Conservation (phyloP, 192 early-diverging fungal genomes). For the Coemansia interrupta region DNA sequence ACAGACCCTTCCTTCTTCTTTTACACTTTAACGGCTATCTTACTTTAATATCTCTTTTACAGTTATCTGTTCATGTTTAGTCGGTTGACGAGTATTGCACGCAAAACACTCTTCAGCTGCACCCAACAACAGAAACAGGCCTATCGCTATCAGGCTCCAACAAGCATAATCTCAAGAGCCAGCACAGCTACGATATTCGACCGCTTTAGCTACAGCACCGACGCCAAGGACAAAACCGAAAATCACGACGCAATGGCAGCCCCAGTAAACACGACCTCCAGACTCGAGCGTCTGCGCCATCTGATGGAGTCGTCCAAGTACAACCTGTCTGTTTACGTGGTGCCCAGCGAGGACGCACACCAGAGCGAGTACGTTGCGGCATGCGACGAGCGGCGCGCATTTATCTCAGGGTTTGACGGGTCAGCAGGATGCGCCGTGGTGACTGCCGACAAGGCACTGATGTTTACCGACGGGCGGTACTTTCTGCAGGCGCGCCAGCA, state of each 20-base stretch:
- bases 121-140: constrained; percentile 6
- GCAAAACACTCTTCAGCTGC: constrained; percentile 33
- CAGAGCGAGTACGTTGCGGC: constrained; percentile 95
- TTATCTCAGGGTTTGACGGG: constrained; percentile 94
- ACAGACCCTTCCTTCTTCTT: background rate
- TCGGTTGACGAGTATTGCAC: constrained; percentile 22
- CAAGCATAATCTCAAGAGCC: constrained; percentile 11
- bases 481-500: constrained; percentile 92
- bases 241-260: constrained; percentile 20
- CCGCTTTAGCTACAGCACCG: background rate
- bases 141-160: background rate
- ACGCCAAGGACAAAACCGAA: constrained; percentile 5
- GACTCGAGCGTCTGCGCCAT: constrained; percentile 59
- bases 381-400: constrained; percentile 83
- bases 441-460: constrained; percentile 68
- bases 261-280: constrained; percentile 52
- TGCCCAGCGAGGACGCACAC: constrained; percentile 96
- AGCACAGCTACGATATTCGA: constrained; percentile 16
- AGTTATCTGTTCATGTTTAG: constrained; percentile 24
- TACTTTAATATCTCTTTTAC: background rate
- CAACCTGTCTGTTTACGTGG: constrained; percentile 65
- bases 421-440: constrained; percentile 95
- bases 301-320: constrained; percentile 56
- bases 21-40: background rate
- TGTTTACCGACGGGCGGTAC: constrained; percentile 98